phyloP scores from a whole-genome alignment of 371 early-diverging fungal species.

The Rhizopus delemar region DNA sequence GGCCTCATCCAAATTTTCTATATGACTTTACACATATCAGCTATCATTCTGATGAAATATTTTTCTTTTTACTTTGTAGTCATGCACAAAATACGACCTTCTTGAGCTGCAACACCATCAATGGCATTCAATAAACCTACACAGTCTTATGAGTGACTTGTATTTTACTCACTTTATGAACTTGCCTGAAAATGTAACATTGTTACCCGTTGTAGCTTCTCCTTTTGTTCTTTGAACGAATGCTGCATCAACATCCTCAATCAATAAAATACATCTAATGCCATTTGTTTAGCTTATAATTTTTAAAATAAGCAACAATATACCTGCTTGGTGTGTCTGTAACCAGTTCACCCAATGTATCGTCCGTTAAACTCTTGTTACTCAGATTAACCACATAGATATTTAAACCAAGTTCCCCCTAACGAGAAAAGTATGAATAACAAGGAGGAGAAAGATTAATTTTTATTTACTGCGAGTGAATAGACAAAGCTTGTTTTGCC shows the following conservation, averaged over 20 bases:
- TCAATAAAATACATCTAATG: constrained; percentile 78
- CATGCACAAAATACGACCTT: constrained; percentile 79
- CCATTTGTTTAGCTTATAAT: not conserved
- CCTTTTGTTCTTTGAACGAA: constrained; percentile 64
- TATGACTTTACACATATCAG: constrained; percentile 64
- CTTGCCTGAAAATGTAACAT: constrained; percentile 62
- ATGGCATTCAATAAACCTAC: constrained; percentile 74
- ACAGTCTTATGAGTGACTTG: not conserved
- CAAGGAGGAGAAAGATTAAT: not conserved
- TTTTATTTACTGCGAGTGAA: constrained; percentile 73
- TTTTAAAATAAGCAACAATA: not conserved
- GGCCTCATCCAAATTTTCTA: constrained; percentile 93
- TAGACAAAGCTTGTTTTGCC: constrained; percentile 96
- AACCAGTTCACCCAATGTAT: constrained; percentile 85
- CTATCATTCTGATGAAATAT: too few species aligned
- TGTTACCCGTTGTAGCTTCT: constrained; percentile 29
- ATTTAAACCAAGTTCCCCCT: constrained; percentile 87
- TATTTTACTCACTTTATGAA: constrained; percentile 13
- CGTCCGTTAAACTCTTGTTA: constrained; percentile 88
- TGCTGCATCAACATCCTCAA: constrained; percentile 99
- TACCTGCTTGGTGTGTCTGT: constrained; percentile 82
- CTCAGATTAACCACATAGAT: constrained; percentile 91
- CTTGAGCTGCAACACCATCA: constrained; percentile 82
- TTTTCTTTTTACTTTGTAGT: constrained; percentile 68
- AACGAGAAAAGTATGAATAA: not conserved